These are phyloP conservation scores for Fraxinus anomala DNA, from an alignment of 257 asterid species.

Conservation along the genomic window DNA sequence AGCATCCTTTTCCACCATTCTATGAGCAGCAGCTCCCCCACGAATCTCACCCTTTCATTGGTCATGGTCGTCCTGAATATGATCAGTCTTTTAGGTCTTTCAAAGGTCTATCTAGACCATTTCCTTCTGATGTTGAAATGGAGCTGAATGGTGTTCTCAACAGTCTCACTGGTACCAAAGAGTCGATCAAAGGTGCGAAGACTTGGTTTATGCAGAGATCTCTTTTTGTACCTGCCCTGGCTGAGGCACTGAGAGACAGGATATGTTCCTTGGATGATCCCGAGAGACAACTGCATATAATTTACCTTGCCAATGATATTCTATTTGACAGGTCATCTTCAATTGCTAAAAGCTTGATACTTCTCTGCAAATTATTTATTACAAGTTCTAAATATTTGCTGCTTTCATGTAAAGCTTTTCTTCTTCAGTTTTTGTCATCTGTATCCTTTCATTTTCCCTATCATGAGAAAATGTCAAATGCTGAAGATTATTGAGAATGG, in stretches of 20 bases:
- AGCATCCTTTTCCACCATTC: slow-evolving; percentile 70
- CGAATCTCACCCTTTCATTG: slow-evolving; percentile 57
- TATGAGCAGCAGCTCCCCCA: slow-evolving; percentile 76
- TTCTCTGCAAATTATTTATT: slow-evolving; percentile 4
- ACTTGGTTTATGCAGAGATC: slow-evolving; percentile 98
- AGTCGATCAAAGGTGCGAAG: slow-evolving; percentile 95
- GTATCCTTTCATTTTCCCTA: slow-evolving; percentile 1
- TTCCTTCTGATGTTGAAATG: slow-evolving; percentile 90
- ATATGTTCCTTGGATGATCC: slow-evolving; percentile 78
- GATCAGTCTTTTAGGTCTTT: slow-evolving; percentile 68
- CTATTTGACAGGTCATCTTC: slow-evolving; percentile 78
- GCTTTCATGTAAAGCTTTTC: slow-evolving; percentile 13
- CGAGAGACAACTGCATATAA: slow-evolving; percentile 88
- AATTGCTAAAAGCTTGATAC: slow-evolving; percentile 13
- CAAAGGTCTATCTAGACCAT: slow-evolving; percentile 73
- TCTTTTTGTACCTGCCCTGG: slow-evolving; percentile 71
- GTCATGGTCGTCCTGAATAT: slow-evolving; percentile 68
- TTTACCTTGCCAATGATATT: slow-evolving; percentile 96
- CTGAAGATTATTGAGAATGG: not conserved
- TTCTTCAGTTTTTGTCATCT: slow-evolving; percentile 14
- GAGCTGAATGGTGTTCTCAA: slow-evolving; percentile 84
- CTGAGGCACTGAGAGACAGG: slow-evolving; percentile 91
- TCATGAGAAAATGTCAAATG: slow-evolving; percentile 2
- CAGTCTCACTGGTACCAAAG: slow-evolving; percentile 90
- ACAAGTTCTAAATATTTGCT: not conserved